Evolutionary conservation across 805 yeast species (phyloP), one percentile per base, ranked within the genome.

Genomic region (Suhomyces vadensis): DNA sequence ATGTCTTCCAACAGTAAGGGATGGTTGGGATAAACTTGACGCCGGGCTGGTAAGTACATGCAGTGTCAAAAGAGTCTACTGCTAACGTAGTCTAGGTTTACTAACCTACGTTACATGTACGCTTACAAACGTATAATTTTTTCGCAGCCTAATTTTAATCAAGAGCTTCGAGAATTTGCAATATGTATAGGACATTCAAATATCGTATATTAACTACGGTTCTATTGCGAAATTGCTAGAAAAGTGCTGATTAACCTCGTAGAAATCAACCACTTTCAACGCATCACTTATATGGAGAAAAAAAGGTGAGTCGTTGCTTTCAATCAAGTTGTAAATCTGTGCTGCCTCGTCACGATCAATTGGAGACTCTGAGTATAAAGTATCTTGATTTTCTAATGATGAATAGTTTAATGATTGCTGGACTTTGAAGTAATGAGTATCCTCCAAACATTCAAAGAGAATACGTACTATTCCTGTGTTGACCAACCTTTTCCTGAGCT

Each of bases 211-310:
- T n/a, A n/a, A n/a, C n/a, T n/a, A n/a, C n/a, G n/a, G n/a, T n/a
- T n/a, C n/a, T n/a, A n/a, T n/a, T n/a, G n/a, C n/a, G 16, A 29
- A 29, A 29, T 14, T 29, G n/a, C 33, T 20, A 29, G 11, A 29
- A 6, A 13, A 27, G 31, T 27, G 17, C 16, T 27, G 35, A 16
- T 39, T 26, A n/a, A 27, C 35, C 20, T 71, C 75, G 43, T 55
- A 69, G 38, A 51, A 52, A 43, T 71, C 75, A 38, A 71, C 67
- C 10, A 69, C 64, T 44, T 58, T 61, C 42, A 71, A 62, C 2
- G 72, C 72, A 47, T 67, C 70, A 33, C 69, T 60, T 10, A 71
- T 68, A 46, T 68, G 73, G 20, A 46, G 50, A 37, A 70, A 70
- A 46, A 54, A 71, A 2, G 75, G 75, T 3, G 51, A 46, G 2